These are phyloP conservation scores for Pistacia vera DNA, from an alignment of 345 rosid genomes.

Conservation along the genomic window DNA sequence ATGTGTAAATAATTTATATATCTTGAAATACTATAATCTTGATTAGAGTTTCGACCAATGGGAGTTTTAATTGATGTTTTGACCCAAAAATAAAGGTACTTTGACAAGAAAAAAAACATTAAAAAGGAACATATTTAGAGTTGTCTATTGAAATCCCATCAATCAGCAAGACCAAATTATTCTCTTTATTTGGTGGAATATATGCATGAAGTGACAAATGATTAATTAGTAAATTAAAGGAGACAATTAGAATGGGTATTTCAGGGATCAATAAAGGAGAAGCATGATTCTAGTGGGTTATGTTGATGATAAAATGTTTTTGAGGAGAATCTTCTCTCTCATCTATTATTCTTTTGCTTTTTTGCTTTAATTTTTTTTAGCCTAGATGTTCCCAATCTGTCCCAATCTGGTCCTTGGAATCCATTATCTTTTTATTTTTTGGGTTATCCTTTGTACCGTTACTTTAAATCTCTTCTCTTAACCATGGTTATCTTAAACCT, in stretches of 20 bases:
- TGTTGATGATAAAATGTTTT: background rate
- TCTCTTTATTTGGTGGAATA: slow-evolving; percentile 2
- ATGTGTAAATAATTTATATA: too few relatives aligned
- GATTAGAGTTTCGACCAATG: too few relatives aligned
- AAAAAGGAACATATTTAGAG: background rate
- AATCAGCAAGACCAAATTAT: slow-evolving; percentile 20
- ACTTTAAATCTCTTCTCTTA: slow-evolving; percentile 18
- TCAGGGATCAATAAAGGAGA: background rate
- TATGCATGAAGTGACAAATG: background rate
- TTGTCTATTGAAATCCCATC: background rate
- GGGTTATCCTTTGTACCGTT: slow-evolving; percentile 10
- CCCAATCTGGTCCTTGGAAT: background rate
- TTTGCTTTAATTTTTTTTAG: slow-evolving; percentile 9
- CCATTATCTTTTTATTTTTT: slow-evolving; percentile 1
- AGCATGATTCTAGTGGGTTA: background rate
- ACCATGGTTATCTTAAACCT: background rate
- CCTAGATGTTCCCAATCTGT: slow-evolving; percentile 13
- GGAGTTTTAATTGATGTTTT: too few relatives aligned
- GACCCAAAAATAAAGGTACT: too few relatives aligned
- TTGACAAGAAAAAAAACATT: background rate
- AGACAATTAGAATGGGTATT: slow-evolving; percentile 1
- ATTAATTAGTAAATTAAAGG: slow-evolving; percentile 6
- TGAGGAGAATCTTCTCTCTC: slow-evolving; percentile 33
- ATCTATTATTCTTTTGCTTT: slow-evolving; percentile 35
- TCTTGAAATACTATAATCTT: too few relatives aligned